A percentile compares a stretch with the other conserved stretches of the same genome.
Evolutionary conservation across 495 filamentous ascomycete species (phyloP).

Genomic region (Penicillium maclennaniae): DNA sequence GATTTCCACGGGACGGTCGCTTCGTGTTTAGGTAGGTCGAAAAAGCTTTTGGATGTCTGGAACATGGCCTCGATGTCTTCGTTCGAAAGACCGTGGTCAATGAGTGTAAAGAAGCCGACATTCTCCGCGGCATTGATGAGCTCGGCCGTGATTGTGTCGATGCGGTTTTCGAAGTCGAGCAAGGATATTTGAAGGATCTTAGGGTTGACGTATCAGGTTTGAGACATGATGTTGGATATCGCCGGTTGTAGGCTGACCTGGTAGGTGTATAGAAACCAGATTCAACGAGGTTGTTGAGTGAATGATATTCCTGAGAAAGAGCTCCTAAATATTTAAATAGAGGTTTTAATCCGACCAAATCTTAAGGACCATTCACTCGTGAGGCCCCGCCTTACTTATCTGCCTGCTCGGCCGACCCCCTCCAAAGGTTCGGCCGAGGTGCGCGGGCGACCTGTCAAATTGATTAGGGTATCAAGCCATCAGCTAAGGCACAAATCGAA

Average conservation of each 20-base stretch:
- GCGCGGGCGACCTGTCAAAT: not conserved
- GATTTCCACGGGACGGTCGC: constrained; percentile 49
- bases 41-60: constrained; percentile 48
- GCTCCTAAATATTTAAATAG: not conserved
- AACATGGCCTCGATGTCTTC: constrained; percentile 54
- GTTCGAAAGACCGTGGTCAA: constrained; percentile 52
- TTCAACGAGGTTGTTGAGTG: not conserved
- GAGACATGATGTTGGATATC: constrained; percentile 6
- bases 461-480: not conserved
- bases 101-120: constrained; percentile 60
- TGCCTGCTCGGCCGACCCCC: constrained; percentile 3
- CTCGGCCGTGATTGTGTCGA: constrained; percentile 50
- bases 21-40: constrained; percentile 50
- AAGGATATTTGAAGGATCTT: constrained; percentile 58
- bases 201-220: constrained; percentile 45
- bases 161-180: constrained; percentile 48
- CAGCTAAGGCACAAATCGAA: no score
- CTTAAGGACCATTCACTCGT: not conserved
- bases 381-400: constrained; percentile 4
- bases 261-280: not conserved
- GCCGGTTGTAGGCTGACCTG: not conserved
- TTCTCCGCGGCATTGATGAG: constrained; percentile 56
- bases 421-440: constrained; percentile 9
- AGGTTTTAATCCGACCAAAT: not conserved
- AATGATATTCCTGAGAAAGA: not conserved